A percentile compares a stretch with the other conserved stretches of the same genome.
Conservation (phyloP, 495 filamentous ascomycete genomes). For the Aspergillus nanangensis region DNA sequence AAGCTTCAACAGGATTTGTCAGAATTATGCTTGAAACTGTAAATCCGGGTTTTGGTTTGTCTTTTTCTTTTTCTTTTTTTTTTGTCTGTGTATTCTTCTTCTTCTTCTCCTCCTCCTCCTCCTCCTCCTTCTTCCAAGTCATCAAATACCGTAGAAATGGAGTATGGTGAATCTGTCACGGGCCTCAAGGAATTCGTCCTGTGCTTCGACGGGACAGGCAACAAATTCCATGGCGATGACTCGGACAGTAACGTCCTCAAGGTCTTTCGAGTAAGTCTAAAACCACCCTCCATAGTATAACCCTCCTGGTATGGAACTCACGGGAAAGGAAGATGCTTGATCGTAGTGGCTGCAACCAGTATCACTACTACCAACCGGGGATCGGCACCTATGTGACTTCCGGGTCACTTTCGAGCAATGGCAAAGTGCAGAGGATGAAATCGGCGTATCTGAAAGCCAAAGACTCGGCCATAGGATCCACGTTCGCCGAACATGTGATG, state of each 20-base stretch:
- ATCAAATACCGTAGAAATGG: neutral
- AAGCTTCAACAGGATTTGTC: too few species aligned
- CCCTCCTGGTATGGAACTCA: too few species aligned
- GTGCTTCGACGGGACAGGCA: slow-evolving; percentile 88
- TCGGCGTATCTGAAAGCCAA: slow-evolving; percentile 80
- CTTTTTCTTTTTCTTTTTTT: too few species aligned
- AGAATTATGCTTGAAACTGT: too few species aligned
- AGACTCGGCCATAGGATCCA: slow-evolving; percentile 78
- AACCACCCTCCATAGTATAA: neutral
- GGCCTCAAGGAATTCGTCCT: slow-evolving; percentile 59
- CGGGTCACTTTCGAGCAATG: slow-evolving; percentile 59
- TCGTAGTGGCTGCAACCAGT: slow-evolving; percentile 44
- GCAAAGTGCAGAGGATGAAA: slow-evolving; percentile 56
- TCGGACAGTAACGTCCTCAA: slow-evolving; percentile 87
- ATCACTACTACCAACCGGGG: slow-evolving; percentile 53
- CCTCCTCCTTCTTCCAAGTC: too few species aligned
- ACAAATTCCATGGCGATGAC: slow-evolving; percentile 77
- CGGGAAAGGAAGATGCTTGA: slow-evolving; percentile 52
- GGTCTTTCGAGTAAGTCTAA: slow-evolving; percentile 59
- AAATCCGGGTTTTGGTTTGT: too few species aligned
- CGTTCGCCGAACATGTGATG: slow-evolving; percentile 76
- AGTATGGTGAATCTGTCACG: neutral
- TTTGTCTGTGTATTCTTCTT: too few species aligned
- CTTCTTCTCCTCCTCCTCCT: too few species aligned
- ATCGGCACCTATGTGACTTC: slow-evolving; percentile 80